Percentiles rank a stretch among this genome's conserved stretches.
phyloP scores from a whole-genome alignment of 2,329 filamentous ascomycete species.

The Claviceps sp. region DNA sequence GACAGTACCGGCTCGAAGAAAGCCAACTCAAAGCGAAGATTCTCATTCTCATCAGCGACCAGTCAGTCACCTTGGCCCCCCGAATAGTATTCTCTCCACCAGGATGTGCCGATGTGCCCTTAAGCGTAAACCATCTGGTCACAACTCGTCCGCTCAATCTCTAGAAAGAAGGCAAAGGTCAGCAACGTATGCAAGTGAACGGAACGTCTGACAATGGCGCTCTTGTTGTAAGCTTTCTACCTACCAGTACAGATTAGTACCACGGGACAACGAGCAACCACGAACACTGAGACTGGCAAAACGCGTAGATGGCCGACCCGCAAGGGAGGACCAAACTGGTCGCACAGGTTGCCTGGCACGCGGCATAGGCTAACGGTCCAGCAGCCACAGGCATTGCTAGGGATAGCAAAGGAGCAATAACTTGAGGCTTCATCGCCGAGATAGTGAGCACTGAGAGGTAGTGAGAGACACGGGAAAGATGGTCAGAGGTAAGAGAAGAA shows the following conservation, averaged over 20 bases:
- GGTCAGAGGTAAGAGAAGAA: too few species aligned
- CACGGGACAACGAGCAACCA: background rate
- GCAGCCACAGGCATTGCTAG: background rate
- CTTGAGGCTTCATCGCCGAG: too few species aligned
- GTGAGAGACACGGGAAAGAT: too few species aligned
- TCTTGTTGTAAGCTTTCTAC: background rate
- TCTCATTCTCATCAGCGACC: too few species aligned
- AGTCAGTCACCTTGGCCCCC: too few species aligned
- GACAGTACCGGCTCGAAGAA: too few species aligned
- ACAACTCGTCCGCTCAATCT: background rate
- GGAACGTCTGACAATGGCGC: background rate
- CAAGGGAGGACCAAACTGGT: rapidly evolving
- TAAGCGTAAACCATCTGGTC: background rate
- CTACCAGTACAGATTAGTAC: background rate
- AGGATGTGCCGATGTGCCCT: background rate
- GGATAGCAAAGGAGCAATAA: background rate
- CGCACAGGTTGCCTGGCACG: background rate
- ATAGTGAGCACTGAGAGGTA: too few species aligned
- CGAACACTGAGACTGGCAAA: background rate
- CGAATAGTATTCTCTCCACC: background rate
- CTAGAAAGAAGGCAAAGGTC: background rate
- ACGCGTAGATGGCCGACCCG: background rate
- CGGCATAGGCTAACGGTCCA: background rate
- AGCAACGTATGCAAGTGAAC: background rate
- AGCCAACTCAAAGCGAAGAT: too few species aligned